Evolutionary conservation across 2,329 filamentous ascomycete genomes (phyloP).

Genomic region (Plenodomus tracheiphilus): DNA sequence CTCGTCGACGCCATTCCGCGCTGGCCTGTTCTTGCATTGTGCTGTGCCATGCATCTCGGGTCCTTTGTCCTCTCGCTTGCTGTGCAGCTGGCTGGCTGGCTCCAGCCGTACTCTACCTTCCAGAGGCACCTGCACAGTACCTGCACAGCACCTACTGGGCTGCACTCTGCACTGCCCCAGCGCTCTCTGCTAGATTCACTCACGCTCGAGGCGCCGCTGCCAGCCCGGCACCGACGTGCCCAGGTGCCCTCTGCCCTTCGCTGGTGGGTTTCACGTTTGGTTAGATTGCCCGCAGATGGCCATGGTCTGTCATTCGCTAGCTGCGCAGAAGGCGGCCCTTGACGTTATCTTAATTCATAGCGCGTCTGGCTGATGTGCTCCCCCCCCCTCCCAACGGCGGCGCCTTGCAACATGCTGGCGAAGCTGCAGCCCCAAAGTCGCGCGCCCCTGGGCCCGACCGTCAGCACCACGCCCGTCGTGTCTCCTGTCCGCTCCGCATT

Average conservation of each 20-base stretch:
- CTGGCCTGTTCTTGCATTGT: background rate
- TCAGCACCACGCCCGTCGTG: background rate
- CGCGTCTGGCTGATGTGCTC: conserved; percentile 24
- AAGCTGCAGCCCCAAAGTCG: background rate
- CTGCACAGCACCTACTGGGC: no score
- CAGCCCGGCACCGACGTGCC: no score
- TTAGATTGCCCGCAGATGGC: conserved; percentile 38
- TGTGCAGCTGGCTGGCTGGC: no score
- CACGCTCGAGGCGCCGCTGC: conserved; percentile 4
- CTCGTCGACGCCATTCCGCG: background rate
- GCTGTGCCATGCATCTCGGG: background rate
- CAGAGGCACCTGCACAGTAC: no score
- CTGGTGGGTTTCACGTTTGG: conserved; percentile 35
- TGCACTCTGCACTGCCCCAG: background rate
- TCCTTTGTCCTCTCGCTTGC: no score
- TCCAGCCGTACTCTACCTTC: no score
- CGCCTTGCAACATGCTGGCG: background rate
- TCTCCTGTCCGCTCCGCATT: background rate
- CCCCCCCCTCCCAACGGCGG: background rate
- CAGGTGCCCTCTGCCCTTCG: conserved; percentile 19
- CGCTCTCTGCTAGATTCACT: background rate
- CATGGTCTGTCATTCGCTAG: conserved; percentile 30
- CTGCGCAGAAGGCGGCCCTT: conserved; percentile 21
- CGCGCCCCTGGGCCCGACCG: background rate
- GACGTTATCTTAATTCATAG: conserved; percentile 26